A percentile compares a stretch with the other conserved stretches of the same genome.
phyloP scores from a whole-genome alignment of 495 filamentous ascomycete genomes.

The Penicillium turbatum region DNA sequence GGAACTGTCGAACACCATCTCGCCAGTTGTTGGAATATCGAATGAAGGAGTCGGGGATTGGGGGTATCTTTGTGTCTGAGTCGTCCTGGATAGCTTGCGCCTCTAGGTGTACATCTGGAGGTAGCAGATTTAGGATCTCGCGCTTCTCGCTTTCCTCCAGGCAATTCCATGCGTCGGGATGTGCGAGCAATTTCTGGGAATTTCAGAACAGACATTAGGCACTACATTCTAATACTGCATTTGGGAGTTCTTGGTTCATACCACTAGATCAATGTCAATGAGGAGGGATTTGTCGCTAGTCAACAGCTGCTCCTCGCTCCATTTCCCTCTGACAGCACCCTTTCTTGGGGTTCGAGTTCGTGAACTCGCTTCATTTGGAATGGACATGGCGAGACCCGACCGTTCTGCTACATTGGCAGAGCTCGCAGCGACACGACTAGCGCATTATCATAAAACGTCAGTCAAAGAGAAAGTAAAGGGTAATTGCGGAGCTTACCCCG shows the following conservation, averaged over 20 bases:
- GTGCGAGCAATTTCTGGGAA: slow-evolving; percentile 51
- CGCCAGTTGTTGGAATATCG: slow-evolving; percentile 51
- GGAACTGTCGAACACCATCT: slow-evolving; percentile 48
- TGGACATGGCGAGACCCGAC: slow-evolving; percentile 17
- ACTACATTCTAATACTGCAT: background rate
- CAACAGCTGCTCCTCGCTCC: slow-evolving; percentile 49
- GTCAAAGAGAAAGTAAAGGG: background rate
- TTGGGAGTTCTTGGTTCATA: slow-evolving; percentile 27
- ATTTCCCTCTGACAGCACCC: slow-evolving; percentile 32
- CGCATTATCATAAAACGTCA: slow-evolving; percentile 15
- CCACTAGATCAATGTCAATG: slow-evolving; percentile 51
- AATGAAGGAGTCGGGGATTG: slow-evolving; percentile 42
- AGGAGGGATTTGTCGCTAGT: slow-evolving; percentile 54
- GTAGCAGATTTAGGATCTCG: slow-evolving; percentile 53
- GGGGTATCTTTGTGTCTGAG: slow-evolving; percentile 31
- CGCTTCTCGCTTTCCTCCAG: slow-evolving; percentile 53
- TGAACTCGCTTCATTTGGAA: slow-evolving; percentile 14
- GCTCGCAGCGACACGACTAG: slow-evolving; percentile 14
- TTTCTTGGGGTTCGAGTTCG: slow-evolving; percentile 26
- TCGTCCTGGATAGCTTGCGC: slow-evolving; percentile 32
- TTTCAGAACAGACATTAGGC: slow-evolving; percentile 10
- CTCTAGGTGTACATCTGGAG: slow-evolving; percentile 42
- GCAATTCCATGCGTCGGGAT: slow-evolving; percentile 53
- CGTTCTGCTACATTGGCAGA: slow-evolving; percentile 25
- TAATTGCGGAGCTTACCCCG: slow-evolving; percentile 19